Evolutionary conservation across 306 rosid genomes (phyloP).

Genomic region (Elaeagnus macrophylla): DNA sequence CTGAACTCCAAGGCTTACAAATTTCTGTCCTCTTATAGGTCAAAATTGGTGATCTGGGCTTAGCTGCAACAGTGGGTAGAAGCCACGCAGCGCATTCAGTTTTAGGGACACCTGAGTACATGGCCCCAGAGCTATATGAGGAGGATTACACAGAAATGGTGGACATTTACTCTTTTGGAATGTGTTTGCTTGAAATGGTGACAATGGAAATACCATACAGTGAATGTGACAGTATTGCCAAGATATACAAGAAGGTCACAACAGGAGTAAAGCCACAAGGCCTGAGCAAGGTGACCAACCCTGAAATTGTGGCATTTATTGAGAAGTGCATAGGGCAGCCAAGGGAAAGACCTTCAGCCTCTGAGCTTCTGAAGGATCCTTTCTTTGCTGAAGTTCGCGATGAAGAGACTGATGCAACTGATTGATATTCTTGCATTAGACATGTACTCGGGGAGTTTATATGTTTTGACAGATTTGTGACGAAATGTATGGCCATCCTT

Average conservation of each 20-base stretch:
- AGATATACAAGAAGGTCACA: slow-evolving; percentile 14
- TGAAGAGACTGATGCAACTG: neutral
- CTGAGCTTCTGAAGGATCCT: slow-evolving; percentile 10
- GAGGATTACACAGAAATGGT: slow-evolving; percentile 19
- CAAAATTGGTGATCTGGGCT: slow-evolving; percentile 20
- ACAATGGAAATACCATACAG: slow-evolving; percentile 19
- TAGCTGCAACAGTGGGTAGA: slow-evolving; percentile 1
- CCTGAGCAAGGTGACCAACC: slow-evolving; percentile 1
- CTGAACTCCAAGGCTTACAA: too few species aligned
- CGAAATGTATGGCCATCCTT: too few species aligned
- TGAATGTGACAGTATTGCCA: slow-evolving; percentile 6
- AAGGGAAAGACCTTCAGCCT: slow-evolving; percentile 9
- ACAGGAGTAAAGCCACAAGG: slow-evolving; percentile 5
- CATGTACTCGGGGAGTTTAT: too few species aligned
- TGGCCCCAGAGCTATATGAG: slow-evolving; percentile 23
- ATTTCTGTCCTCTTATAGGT: neutral
- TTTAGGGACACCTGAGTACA: slow-evolving; percentile 20
- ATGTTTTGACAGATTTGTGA: too few species aligned
- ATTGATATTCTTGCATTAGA: too few species aligned
- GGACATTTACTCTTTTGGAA: slow-evolving; percentile 22
- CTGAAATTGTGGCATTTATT: slow-evolving; percentile 1
- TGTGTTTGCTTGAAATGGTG: slow-evolving; percentile 17
- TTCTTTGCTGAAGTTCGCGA: slow-evolving; percentile 5
- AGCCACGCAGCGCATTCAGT: neutral
- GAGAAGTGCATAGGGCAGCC: slow-evolving; percentile 14